Evolutionary conservation across 2,329 filamentous ascomycete genomes (phyloP), one percentile per base, ranked within the genome.

Genomic region (Coniella vitis): DNA sequence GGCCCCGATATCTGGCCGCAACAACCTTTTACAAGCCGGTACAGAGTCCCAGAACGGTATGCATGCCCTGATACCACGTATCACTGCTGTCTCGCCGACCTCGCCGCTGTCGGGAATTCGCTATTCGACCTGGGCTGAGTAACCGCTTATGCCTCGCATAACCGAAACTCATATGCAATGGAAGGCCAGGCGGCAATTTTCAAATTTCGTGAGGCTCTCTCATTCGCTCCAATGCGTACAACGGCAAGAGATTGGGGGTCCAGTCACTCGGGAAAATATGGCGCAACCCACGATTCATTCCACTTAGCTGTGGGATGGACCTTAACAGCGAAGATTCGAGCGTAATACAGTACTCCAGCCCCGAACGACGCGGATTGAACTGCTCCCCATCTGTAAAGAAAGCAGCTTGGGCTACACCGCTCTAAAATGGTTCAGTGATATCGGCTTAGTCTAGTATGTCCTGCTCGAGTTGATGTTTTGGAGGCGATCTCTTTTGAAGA

Each of bases 241-340:
- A 29, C 34, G 34, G 5, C 13, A 16, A 36, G 29, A 16, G 34
- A 36, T 14, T n/a, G 13, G 5, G 34, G 47, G 13, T 10, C 25
- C 25, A 29, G 10, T 29, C 10, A 29, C 25, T 29, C 25, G 38
- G 21, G 38, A 29, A 29, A 29, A 29, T 29, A 29, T 29, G 25
- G 25, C 25, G 25, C 25, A 29, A 29, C 25, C 5, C 25, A 5
- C 5, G 5, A 10, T 29, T 29, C 10, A 5, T 10, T 10, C 25
- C 25, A 5, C 25, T 29, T 29, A 13, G 19, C 43, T 25, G 45
- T 44, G 47, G 49, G 44, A 35, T 51, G n/a, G 44, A 16, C 49
- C 44, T 44, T 43, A 35, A 39, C 38, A n/a, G 38, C 50, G 25
- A 51, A 25, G 21, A 48, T 48, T 51, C 29, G 38, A 46, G 44